phyloP scores from a whole-genome alignment of 2,329 filamentous ascomycete species.

The Sporothrix pallida region DNA sequence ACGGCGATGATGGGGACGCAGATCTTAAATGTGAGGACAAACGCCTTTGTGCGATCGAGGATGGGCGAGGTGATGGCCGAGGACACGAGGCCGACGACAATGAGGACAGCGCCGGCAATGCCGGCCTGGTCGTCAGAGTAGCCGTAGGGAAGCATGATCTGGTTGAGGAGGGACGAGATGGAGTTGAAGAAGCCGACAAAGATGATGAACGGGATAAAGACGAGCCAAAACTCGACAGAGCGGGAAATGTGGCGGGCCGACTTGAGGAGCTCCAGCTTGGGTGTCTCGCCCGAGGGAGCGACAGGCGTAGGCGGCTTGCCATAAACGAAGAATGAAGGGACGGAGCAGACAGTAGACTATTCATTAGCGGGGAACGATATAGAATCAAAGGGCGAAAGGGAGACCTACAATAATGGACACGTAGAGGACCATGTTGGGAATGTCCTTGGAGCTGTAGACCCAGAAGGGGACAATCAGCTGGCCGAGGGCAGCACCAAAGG shows the following conservation, averaged over 20 bases:
- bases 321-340: slow-evolving; percentile 85
- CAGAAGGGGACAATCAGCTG: slow-evolving; percentile 84
- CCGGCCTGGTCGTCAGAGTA: slow-evolving; percentile 85
- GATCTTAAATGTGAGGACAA: slow-evolving; percentile 73
- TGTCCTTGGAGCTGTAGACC: slow-evolving; percentile 65
- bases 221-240: slow-evolving; percentile 77
- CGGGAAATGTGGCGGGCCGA: slow-evolving; percentile 60
- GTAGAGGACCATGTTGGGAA: slow-evolving; percentile 84
- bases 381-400: slow-evolving; percentile 27
- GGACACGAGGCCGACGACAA: slow-evolving; percentile 81
- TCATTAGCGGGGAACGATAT: slow-evolving; percentile 5
- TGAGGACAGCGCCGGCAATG: slow-evolving; percentile 86
- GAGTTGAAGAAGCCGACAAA: slow-evolving; percentile 96
- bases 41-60: slow-evolving; percentile 83
- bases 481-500: slow-evolving; percentile 84
- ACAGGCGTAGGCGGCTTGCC: slow-evolving; percentile 76
- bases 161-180: slow-evolving; percentile 84
- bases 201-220: slow-evolving; percentile 79
- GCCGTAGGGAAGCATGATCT: slow-evolving; percentile 85
- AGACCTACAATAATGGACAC: slow-evolving; percentile 76
- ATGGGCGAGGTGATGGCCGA: slow-evolving; percentile 80
- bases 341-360: slow-evolving; percentile 64
- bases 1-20: slow-evolving; percentile 75
- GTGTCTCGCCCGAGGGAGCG: slow-evolving; percentile 67
- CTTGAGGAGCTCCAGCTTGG: slow-evolving; percentile 58